Base-by-base conservation (phyloP, 805 yeast species). In the Sugiyamaella lignohabitans region DNA sequence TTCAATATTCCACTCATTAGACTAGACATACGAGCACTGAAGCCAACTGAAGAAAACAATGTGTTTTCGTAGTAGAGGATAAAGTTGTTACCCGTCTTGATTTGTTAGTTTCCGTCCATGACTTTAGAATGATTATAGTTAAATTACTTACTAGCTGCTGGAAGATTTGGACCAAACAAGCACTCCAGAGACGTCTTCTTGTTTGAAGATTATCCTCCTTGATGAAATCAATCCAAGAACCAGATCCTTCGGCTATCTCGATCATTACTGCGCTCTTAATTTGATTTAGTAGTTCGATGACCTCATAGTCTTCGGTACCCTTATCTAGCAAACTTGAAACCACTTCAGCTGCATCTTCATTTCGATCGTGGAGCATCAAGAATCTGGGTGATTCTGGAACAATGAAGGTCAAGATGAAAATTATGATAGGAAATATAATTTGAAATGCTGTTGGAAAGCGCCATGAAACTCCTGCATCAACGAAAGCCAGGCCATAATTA, bases 401-500 rank as follows among this genome's bases (percentile, higher is more conserved):
- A 46, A 64, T 47, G 35, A 59, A 42, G 54, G 78, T 48, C 59
- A 75, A 67, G 54, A 74, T 18, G 52, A 69, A 54, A 60, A 76
- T 52, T 51, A 82, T 21, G 54, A 71, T 23, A 55, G 73, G 69
- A 61, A 87, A 70, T 60, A 81, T 52, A 61, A 74, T 64, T 66
- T 74, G 71, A 65, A 84, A 34, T 57, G 78, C 68, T 83, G 87
- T 70, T 47, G 78, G 82, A 19, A 77, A 59, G 55, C 88, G 72
- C 73, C 80, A 80, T 42, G 83, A 72, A 42, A 67, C 60, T 71
- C 74, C 75, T 11, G 67, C 65, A 3, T 63, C 54, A 20, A 73
- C 53, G 76, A 62, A 46, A 70, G 69, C 65, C 50, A 69, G 72
- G 45, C 79, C 80, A 56, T 62, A 79, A 35, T 69, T 70, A 51